Conservation (phyloP, 2,329 filamentous ascomycete genomes). For the Ceratocystis cubensis region DNA sequence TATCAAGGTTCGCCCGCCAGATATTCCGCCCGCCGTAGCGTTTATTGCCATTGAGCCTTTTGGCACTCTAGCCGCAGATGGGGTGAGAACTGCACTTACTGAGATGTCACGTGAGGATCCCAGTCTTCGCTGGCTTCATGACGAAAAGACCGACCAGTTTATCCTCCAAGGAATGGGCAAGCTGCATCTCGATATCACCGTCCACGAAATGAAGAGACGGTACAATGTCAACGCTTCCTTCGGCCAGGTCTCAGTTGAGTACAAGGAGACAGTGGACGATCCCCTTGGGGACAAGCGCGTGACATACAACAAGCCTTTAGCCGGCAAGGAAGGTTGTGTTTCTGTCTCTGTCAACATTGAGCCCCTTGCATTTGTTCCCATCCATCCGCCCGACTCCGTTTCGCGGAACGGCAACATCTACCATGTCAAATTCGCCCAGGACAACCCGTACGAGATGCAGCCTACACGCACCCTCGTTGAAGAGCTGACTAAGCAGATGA, state of each 20-base stretch:
- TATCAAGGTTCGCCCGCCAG: constrained; percentile 74
- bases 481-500: constrained; percentile 45
- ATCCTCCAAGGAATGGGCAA: constrained; percentile 94
- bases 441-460: constrained; percentile 12
- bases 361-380: constrained; percentile 37
- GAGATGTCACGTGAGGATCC: constrained; percentile 84
- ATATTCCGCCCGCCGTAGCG: constrained; percentile 86
- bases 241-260: constrained; percentile 88
- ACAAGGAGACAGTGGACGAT: constrained; percentile 65
- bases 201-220: constrained; percentile 75
- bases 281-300: constrained; percentile 45
- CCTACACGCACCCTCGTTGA: constrained; percentile 26
- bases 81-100: constrained; percentile 61
- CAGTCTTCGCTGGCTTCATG: constrained; percentile 69
- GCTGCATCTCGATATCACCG: constrained; percentile 83
- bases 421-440: constrained; percentile 30
- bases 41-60: constrained; percentile 86
- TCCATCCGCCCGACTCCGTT: constrained; percentile 32
- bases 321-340: constrained; percentile 66
- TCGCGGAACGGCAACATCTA: constrained; percentile 60
- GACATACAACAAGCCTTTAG: constrained; percentile 66
- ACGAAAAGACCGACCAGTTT: constrained; percentile 86
- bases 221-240: constrained; percentile 71
- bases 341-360: constrained; percentile 57
- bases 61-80: constrained; percentile 65